These are phyloP conservation scores for Coemansia sp. DNA, from an alignment of 192 early-diverging fungal genomes.

Conservation along the genomic window DNA sequence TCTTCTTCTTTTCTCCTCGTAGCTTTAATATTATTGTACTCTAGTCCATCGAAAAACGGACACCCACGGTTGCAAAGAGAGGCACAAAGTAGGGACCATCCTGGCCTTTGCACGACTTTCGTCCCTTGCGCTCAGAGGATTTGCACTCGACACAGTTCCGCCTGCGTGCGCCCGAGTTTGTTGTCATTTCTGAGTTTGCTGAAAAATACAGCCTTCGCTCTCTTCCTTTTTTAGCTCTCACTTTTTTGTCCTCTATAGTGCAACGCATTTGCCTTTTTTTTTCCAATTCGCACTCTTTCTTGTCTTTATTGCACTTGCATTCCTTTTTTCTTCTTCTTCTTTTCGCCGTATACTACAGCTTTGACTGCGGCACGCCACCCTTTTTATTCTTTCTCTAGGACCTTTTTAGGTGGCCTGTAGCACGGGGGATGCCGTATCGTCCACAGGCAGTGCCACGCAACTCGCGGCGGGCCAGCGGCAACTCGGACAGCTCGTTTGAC, in stretches of 20 bases:
- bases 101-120: constrained; percentile 4
- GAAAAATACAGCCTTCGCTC: not conserved
- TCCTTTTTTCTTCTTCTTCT: not conserved
- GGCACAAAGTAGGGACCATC: constrained; percentile 5
- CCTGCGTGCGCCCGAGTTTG: not conserved
- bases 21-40: not conserved
- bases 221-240: not conserved
- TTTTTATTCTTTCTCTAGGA: not conserved
- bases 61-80: not conserved
- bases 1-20: not conserved
- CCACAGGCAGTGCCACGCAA: constrained; percentile 30
- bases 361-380: constrained; percentile 2
- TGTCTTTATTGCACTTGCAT: not conserved
- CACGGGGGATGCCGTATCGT: constrained; percentile 33
- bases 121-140: not conserved
- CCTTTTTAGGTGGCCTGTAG: not conserved
- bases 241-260: not conserved
- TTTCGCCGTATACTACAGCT: not conserved
- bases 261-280: not conserved
- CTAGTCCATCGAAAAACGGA: not conserved
- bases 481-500: constrained; percentile 46
- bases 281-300: constrained; percentile 1
- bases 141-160: not conserved
- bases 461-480: constrained; percentile 32
- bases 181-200: not conserved